Percentiles rank a stretch among this genome's conserved stretches.
Evolutionary conservation across 768 basidiomycete genomes (phyloP).

Genomic region (Paxillus rubicundulus): DNA sequence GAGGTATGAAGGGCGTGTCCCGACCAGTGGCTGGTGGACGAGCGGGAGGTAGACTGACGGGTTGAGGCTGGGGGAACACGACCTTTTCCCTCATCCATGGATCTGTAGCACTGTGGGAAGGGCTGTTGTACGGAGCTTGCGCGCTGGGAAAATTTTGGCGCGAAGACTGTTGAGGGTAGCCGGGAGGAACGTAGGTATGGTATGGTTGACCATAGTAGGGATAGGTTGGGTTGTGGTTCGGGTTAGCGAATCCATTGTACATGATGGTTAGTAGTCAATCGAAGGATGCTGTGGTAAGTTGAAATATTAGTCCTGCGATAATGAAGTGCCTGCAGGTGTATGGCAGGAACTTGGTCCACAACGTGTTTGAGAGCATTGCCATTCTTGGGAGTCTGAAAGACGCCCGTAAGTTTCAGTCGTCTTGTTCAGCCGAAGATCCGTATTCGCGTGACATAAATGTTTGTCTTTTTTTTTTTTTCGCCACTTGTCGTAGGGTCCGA

Average conservation of each 20-base stretch:
- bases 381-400: slow-evolving; percentile 32
- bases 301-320: slow-evolving; percentile 12
- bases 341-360: slow-evolving; percentile 21
- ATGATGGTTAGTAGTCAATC: slow-evolving; percentile 18
- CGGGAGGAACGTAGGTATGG: slow-evolving; percentile 36
- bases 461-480: background rate
- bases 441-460: background rate
- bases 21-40: slow-evolving; percentile 8
- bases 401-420: background rate
- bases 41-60: slow-evolving; percentile 17
- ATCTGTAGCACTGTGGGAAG: slow-evolving; percentile 34
- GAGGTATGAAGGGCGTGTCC: slow-evolving; percentile 24
- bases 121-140: slow-evolving; percentile 17
- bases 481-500: background rate
- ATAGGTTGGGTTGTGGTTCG: slow-evolving; percentile 42
- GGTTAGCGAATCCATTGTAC: slow-evolving; percentile 33
- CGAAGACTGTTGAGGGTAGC: slow-evolving; percentile 19
- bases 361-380: slow-evolving; percentile 25
- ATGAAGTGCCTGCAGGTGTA: slow-evolving; percentile 18
- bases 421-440: slow-evolving; percentile 13
- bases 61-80: slow-evolving; percentile 25
- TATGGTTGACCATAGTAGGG: slow-evolving; percentile 45
- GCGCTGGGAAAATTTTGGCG: slow-evolving; percentile 15
- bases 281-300: background rate
- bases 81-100: slow-evolving; percentile 36